phyloP scores from a whole-genome alignment of 495 filamentous ascomycete genomes.

The Glutinoglossum americanum region DNA sequence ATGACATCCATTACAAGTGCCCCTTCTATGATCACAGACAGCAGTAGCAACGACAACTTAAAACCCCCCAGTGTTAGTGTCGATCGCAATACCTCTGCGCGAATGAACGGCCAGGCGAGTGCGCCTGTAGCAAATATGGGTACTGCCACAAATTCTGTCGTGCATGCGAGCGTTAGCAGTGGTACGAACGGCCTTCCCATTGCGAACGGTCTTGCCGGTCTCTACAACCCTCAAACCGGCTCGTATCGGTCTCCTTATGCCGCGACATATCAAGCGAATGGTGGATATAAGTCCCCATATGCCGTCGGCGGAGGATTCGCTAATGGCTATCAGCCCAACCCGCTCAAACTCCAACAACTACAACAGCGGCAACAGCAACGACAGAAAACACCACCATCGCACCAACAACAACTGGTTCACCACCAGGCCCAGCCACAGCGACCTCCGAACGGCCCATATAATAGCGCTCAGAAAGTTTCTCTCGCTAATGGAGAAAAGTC shows the following conservation, averaged over 20 bases:
- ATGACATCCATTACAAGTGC: background rate
- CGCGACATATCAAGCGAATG: background rate
- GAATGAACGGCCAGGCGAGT: background rate
- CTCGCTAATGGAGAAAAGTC: background rate
- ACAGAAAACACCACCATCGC: background rate
- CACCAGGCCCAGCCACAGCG: background rate
- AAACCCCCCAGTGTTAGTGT: background rate
- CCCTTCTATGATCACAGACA: background rate
- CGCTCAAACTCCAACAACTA: background rate
- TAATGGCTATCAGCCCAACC: slow-evolving; percentile 1
- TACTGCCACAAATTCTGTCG: background rate
- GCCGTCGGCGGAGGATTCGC: background rate
- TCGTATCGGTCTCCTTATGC: background rate
- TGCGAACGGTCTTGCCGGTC: background rate
- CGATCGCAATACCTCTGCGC: background rate
- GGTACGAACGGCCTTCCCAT: background rate
- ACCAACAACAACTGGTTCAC: background rate
- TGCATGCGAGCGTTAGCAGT: background rate
- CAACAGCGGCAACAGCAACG: background rate
- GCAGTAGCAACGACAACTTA: background rate
- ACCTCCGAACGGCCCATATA: background rate
- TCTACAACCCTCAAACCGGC: background rate
- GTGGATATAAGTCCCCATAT: slow-evolving; percentile 2
- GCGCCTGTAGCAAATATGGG: background rate
- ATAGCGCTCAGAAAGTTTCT: background rate